Conservation (phyloP, 805 yeast species). For the Monosporozyma solicola region DNA sequence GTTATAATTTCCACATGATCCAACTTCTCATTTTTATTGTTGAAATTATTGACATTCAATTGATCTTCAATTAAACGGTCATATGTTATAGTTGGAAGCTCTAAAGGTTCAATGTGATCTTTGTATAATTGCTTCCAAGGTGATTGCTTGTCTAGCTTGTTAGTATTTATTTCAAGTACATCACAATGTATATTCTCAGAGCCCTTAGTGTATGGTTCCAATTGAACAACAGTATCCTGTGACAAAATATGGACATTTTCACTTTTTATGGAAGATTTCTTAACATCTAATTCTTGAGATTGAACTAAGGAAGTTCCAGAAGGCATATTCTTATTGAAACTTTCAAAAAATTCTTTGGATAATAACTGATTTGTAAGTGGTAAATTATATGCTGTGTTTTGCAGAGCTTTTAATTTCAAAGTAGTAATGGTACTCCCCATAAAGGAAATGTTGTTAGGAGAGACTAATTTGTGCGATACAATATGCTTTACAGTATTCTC, state of each 20-base stretch:
- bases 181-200: constrained; percentile 3
- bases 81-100: constrained; percentile 17
- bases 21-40: constrained; percentile 30
- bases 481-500: constrained; percentile 42
- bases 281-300: constrained; percentile 14
- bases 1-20: constrained; percentile 62
- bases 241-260: constrained; percentile 21
- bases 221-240: constrained; percentile 10
- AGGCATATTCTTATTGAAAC: constrained; percentile 26
- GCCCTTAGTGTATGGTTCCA: constrained; percentile 19
- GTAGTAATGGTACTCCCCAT: constrained; percentile 44
- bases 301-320: constrained; percentile 18
- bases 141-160: not conserved
- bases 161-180: not conserved
- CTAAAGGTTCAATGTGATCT: constrained; percentile 21
- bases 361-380: constrained; percentile 27
- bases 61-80: constrained; percentile 24
- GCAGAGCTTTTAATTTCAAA: constrained; percentile 49
- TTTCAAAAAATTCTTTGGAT: constrained; percentile 27
- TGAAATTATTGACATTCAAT: constrained; percentile 23
- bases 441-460: constrained; percentile 54
- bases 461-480: constrained; percentile 60
- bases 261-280: constrained; percentile 6
- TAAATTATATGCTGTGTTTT: constrained; percentile 34
- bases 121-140: constrained; percentile 25